Evolutionary conservation across 768 basidiomycete genomes (phyloP).

Genomic region (Phanerodontia chrysosporium): DNA sequence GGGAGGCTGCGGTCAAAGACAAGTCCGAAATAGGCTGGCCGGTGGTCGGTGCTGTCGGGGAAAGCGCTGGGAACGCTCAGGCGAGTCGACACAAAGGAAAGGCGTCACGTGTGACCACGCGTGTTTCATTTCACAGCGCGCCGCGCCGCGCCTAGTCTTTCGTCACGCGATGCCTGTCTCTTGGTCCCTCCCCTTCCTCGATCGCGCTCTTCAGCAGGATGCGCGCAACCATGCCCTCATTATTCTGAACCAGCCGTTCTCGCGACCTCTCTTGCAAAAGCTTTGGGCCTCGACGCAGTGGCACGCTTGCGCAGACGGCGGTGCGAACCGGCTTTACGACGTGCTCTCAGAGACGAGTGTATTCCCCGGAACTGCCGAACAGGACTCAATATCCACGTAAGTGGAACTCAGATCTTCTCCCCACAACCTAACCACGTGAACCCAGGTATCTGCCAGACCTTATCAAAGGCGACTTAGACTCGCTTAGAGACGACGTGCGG

Average conservation of each 20-base stretch:
- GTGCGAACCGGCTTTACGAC: slow-evolving; percentile 66
- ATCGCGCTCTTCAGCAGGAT: not conserved
- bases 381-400: not conserved
- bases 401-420: not conserved
- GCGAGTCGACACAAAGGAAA: not conserved
- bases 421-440: no score
- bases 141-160: not conserved
- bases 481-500: slow-evolving; percentile 70
- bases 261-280: slow-evolving; percentile 50
- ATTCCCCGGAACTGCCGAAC: not conserved
- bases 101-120: slow-evolving; percentile 9
- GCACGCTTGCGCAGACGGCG: slow-evolving; percentile 53
- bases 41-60: not conserved
- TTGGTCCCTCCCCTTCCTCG: slow-evolving; percentile 14
- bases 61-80: not conserved
- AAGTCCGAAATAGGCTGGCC: slow-evolving; percentile 2
- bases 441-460: slow-evolving; percentile 74
- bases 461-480: slow-evolving; percentile 94
- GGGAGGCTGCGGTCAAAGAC: not conserved
- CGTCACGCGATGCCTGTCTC: slow-evolving; percentile 6
- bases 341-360: slow-evolving; percentile 8
- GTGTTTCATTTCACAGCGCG: slow-evolving; percentile 1
- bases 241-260: slow-evolving; percentile 89
- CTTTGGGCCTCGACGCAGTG: slow-evolving; percentile 39
- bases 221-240: slow-evolving; percentile 52